A percentile compares a stretch with the other conserved stretches of the same genome.
phyloP scores from a whole-genome alignment of 306 rosid species.

The Sicyos baderoa region DNA sequence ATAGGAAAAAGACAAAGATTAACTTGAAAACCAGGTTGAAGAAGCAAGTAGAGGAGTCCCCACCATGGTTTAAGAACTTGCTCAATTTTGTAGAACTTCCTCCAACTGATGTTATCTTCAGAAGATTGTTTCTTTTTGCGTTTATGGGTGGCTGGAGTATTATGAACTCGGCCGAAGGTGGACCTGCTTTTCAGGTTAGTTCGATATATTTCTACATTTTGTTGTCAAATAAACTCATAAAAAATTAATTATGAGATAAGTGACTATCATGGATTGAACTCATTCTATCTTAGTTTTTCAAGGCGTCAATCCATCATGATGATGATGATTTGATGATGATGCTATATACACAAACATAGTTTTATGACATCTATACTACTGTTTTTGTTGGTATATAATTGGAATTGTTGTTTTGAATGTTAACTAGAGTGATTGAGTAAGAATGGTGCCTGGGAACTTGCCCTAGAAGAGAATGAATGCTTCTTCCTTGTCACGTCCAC shows the following conservation, averaged over 20 bases:
- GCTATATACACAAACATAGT: too few species aligned
- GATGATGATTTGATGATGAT: too few species aligned
- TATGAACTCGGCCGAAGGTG: slow-evolving; percentile 93
- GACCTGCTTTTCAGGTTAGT: slow-evolving; percentile 99
- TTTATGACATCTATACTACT: too few species aligned
- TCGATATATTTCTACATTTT: too few species aligned
- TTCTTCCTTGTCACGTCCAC: not conserved
- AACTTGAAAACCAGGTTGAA: slow-evolving; percentile 87
- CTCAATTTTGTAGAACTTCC: slow-evolving; percentile 81
- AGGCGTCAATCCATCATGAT: too few species aligned
- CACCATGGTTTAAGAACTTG: slow-evolving; percentile 83
- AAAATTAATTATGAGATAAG: too few species aligned
- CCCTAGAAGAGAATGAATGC: not conserved
- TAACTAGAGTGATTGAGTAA: not conserved
- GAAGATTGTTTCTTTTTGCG: slow-evolving; percentile 86
- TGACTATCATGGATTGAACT: too few species aligned
- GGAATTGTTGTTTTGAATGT: not conserved
- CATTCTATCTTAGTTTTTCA: too few species aligned
- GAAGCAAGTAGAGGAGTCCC: slow-evolving; percentile 96
- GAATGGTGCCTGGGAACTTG: not conserved
- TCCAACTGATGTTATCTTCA: slow-evolving; percentile 64
- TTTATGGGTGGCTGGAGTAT: slow-evolving; percentile 99
- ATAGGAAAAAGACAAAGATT: slow-evolving; percentile 87
- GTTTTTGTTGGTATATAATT: not conserved
- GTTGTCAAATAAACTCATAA: too few species aligned